Evolutionary conservation across 768 basidiomycete species (phyloP), one percentile per base, ranked within the genome.

Genomic region (Tephrocybe rancida): DNA sequence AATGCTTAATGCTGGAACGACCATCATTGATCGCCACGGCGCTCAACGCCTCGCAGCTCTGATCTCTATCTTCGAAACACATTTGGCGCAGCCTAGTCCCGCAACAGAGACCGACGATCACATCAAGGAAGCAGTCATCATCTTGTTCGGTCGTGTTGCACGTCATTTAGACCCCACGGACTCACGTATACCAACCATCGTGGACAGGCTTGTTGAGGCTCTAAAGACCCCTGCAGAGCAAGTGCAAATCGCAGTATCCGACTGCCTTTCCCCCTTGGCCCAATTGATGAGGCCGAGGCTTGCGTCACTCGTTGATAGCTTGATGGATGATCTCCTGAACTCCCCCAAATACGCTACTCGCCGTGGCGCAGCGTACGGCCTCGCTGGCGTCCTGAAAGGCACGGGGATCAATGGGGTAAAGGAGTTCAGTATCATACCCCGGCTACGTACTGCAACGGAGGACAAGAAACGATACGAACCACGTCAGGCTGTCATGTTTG

Each of bases 281-380:
- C 79, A 81, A 30, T 71, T 85, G 26, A 88, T 92, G 79, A 74
- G 77, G 27, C 75, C 80, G 7, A 79, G 80, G 22, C 78, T 87
- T 14, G 73, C 80, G 2, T 66, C 70, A 19, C 75, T 99, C n/a
- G 81, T 94, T 41, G 90, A 92, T 45, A 73, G 78, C 50, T 77
- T 99, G 3, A 82, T 95, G 60, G 78, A 84, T 10, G 87, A 93
- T 29, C 77, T 98, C 16, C 85, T 90, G 55, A 78, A 84, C 44
- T 86, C 85, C 4, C 75, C 84, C 7, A 98, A 95, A 67, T 98
- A 99, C 64, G 96, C 92, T 9, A 81, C 84, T 46, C 84, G 97
- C n/a, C 84, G 96, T n/a, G 97, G 97, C 27, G 95, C 96, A 1
- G 95, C 96, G 1, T 98, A 98, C 68, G 97, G 96, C 37, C 73